Percentiles rank a stretch among this genome's conserved stretches.
Evolutionary conservation across 805 yeast species (phyloP).

Genomic region (Aciculoconidium aculeatum): DNA sequence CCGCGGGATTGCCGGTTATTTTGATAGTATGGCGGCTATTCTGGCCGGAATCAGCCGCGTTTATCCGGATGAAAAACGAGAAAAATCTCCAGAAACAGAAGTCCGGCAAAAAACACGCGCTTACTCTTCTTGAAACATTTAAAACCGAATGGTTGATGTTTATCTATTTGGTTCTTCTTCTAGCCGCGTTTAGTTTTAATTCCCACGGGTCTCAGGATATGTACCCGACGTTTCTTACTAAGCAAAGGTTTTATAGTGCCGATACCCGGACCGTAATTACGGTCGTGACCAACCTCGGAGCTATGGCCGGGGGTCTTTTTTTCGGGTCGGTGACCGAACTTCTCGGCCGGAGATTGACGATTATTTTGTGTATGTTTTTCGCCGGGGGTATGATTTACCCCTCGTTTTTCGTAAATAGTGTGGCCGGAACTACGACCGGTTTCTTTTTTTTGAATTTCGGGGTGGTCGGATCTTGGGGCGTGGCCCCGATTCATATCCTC

Average conservation of each 20-base stretch:
- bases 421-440: constrained; percentile 50
- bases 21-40: constrained; percentile 52
- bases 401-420: constrained; percentile 26
- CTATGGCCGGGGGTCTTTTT: constrained; percentile 33
- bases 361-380: constrained; percentile 38
- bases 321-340: constrained; percentile 41
- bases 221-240: constrained; percentile 34
- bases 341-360: constrained; percentile 31
- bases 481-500: constrained; percentile 54
- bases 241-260: constrained; percentile 25
- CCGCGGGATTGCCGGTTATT: constrained; percentile 61
- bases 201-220: constrained; percentile 40
- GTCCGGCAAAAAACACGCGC: too few species aligned
- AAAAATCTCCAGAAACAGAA: constrained; percentile 9
- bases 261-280: constrained; percentile 35
- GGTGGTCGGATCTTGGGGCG: constrained; percentile 71
- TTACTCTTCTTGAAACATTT: constrained; percentile 6
- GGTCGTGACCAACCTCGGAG: constrained; percentile 37
- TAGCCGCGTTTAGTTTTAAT: constrained; percentile 37
- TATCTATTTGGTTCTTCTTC: constrained; percentile 48
- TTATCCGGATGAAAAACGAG: constrained; percentile 32
- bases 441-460: constrained; percentile 57
- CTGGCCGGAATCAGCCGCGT: constrained; percentile 59
- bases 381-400: constrained; percentile 40
- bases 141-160: constrained; percentile 48